These are phyloP conservation scores for Penicillium vulpinum DNA, from an alignment of 2,329 filamentous ascomycete species.

Conservation along the genomic window DNA sequence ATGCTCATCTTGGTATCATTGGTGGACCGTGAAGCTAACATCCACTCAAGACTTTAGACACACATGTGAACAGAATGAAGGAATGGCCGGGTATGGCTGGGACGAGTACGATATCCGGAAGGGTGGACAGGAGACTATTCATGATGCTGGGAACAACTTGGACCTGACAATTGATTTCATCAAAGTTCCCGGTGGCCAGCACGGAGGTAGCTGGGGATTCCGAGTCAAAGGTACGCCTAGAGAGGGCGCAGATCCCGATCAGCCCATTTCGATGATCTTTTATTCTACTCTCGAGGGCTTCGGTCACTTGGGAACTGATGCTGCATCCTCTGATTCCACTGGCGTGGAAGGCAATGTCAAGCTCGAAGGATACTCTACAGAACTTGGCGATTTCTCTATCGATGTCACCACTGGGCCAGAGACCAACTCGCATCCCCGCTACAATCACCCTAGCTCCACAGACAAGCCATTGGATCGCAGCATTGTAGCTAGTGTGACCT, in stretches of 20 bases:
- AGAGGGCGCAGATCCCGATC: slow-evolving; percentile 63
- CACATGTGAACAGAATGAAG: slow-evolving; percentile 93
- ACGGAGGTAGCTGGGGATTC: slow-evolving; percentile 90
- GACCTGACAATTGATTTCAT: slow-evolving; percentile 93
- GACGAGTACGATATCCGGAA: slow-evolving; percentile 90
- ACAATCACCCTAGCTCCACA: slow-evolving; percentile 63
- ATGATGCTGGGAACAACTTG: slow-evolving; percentile 82
- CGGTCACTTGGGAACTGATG: slow-evolving; percentile 63
- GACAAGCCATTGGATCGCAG: slow-evolving; percentile 74
- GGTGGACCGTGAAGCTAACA: slow-evolving; percentile 18
- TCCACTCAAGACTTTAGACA: slow-evolving; percentile 72
- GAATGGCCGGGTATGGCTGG: slow-evolving; percentile 96
- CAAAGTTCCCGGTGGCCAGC: slow-evolving; percentile 79
- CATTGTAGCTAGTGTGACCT: slow-evolving; percentile 68
- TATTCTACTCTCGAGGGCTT: slow-evolving; percentile 78
- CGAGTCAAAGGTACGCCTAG: slow-evolving; percentile 80
- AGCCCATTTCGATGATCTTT: slow-evolving; percentile 78
- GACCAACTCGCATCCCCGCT: slow-evolving; percentile 59
- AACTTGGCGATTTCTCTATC: slow-evolving; percentile 78
- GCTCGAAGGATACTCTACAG: slow-evolving; percentile 67
- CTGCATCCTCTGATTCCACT: slow-evolving; percentile 49
- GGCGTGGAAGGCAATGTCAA: slow-evolving; percentile 64
- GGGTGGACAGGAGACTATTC: slow-evolving; percentile 85
- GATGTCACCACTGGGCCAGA: slow-evolving; percentile 70
- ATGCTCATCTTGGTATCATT: slow-evolving; percentile 37